A percentile compares a stretch with the other conserved stretches of the same genome.
Conservation (phyloP, 305 asterid genomes). For the Solanum chacoense region DNA sequence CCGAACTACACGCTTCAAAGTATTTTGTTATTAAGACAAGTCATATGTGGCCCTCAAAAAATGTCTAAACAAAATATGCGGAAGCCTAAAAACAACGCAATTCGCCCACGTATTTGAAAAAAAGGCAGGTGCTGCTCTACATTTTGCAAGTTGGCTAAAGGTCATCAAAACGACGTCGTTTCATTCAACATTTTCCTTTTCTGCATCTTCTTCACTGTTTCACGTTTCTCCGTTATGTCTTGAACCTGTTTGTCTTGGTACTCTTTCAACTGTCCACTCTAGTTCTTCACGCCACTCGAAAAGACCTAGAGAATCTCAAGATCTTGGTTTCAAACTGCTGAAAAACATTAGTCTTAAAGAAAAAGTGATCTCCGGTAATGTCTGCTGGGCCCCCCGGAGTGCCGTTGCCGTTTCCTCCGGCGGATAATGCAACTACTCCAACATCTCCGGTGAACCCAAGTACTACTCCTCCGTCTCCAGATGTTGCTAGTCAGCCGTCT, state of each 20-base stretch:
- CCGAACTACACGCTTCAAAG: not conserved
- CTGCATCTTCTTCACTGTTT: not conserved
- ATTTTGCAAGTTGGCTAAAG: not conserved
- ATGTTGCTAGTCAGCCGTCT: slow-evolving; percentile 12
- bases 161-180: not conserved
- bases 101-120: not conserved
- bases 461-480: not conserved
- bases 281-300: not conserved
- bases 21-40: not conserved
- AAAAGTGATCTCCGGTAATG: slow-evolving; percentile 28
- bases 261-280: not conserved
- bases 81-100: not conserved
- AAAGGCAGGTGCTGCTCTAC: not conserved
- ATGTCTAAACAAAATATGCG: not conserved
- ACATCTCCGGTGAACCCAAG: slow-evolving; percentile 5
- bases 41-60: not conserved
- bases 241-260: not conserved
- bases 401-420: slow-evolving; percentile 16
- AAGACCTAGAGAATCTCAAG: not conserved
- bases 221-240: not conserved
- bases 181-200: not conserved
- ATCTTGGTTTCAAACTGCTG: not conserved
- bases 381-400: slow-evolving; percentile 33
- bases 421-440: slow-evolving; percentile 2
- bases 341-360: not conserved